Percentiles rank a stretch among this genome's conserved stretches.
Conservation (phyloP, 1,284 basidiomycete species). For the Fistulinella cinereoalba region DNA sequence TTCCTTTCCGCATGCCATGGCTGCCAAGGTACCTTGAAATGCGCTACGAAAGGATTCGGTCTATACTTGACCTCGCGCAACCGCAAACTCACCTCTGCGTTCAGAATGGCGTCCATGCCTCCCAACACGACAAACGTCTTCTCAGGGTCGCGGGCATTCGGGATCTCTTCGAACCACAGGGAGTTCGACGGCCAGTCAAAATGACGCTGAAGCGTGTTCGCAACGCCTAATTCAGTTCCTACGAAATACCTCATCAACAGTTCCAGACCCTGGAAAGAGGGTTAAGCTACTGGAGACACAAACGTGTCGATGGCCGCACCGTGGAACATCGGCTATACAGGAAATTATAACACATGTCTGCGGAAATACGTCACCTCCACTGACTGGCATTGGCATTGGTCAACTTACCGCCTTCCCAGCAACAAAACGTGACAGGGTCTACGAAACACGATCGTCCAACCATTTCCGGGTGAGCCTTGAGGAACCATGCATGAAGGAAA, state of each 20-base stretch:
- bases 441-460: slow-evolving; percentile 79
- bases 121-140: slow-evolving; percentile 73
- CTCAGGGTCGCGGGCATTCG: slow-evolving; percentile 60
- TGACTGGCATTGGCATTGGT: not conserved
- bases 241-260: slow-evolving; percentile 85
- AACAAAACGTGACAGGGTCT: slow-evolving; percentile 86
- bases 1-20: slow-evolving; percentile 69
- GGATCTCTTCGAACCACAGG: slow-evolving; percentile 87
- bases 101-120: slow-evolving; percentile 76
- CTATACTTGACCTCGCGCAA: not conserved
- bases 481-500: slow-evolving; percentile 79
- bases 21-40: slow-evolving; percentile 71
- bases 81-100: slow-evolving; percentile 52
- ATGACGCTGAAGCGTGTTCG: slow-evolving; percentile 79
- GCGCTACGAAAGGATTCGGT: slow-evolving; percentile 43
- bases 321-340: slow-evolving; percentile 66
- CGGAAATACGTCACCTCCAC: slow-evolving; percentile 2
- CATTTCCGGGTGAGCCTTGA: slow-evolving; percentile 74
- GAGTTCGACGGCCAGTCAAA: slow-evolving; percentile 90
- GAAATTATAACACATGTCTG: slow-evolving; percentile 88
- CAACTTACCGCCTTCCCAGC: slow-evolving; percentile 80
- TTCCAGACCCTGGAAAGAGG: slow-evolving; percentile 58
- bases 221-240: slow-evolving; percentile 80
- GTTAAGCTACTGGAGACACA: slow-evolving; percentile 10
- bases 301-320: slow-evolving; percentile 38